phyloP scores from a whole-genome alignment of 345 rosid genomes.

The Pistacia integerrima region DNA sequence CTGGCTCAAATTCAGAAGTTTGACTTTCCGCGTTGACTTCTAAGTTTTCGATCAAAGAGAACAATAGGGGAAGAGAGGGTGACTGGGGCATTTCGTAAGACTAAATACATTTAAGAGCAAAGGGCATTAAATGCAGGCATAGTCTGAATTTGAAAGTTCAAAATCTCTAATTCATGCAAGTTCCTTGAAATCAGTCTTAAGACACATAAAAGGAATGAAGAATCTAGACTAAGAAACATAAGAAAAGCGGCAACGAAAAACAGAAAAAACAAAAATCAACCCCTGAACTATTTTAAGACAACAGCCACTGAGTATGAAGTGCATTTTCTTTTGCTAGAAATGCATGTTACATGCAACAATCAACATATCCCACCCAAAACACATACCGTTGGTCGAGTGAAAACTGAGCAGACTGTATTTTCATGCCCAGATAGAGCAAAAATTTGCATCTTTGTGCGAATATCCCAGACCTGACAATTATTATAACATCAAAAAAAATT shows the following conservation, averaged over 20 bases:
- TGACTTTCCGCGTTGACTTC: background rate
- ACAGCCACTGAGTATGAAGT: background rate
- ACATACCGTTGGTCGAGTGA: constrained; percentile 84
- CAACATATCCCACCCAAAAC: background rate
- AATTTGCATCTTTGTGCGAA: constrained; percentile 94
- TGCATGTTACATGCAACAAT: background rate
- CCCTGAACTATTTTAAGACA: background rate
- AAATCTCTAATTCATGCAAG: background rate
- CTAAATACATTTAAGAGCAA: no score
- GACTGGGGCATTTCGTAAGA: background rate
- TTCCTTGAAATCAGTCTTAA: background rate
- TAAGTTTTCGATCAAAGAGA: background rate
- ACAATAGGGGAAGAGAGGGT: background rate
- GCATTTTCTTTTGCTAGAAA: background rate
- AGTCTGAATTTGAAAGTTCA: background rate
- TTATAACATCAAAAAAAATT: constrained; percentile 24
- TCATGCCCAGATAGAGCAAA: constrained; percentile 96
- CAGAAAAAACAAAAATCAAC: background rate
- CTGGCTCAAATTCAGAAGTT: no score
- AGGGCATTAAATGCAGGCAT: background rate
- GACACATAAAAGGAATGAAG: background rate
- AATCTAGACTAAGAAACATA: background rate
- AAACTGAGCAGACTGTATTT: constrained; percentile 95
- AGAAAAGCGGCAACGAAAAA: background rate
- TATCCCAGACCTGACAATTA: constrained; percentile 87